Evolutionary conservation across 2,329 filamentous ascomycete genomes (phyloP), one percentile per base, ranked within the genome.

Genomic region (Xylogone sp.): DNA sequence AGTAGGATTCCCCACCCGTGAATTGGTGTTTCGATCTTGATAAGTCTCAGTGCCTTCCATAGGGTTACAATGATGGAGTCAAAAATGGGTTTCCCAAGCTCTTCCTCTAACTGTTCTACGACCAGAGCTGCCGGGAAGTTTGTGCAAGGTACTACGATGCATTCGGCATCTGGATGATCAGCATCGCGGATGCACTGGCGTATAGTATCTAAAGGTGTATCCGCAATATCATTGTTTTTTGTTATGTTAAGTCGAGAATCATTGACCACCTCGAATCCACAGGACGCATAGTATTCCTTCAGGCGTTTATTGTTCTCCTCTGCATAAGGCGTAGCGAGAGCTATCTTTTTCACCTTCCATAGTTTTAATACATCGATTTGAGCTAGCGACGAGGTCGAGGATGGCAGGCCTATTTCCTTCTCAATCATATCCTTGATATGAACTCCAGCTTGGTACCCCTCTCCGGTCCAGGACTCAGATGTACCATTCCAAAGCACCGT

Each of bases 81-180:
- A n/a, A 48, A 48, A 22, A 48, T 48, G 7, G 34, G 46, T 43
- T 48, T 48, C 20, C 46, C 46, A 13, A 48, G 34, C 13, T 48
- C 46, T 42, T 18, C 16, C 22, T 48, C 46, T 22, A 48, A 42
- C 12, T 43, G 31, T 20, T 48, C 46, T 24, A 48, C 46, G 16
- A 48, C 22, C 21, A 43, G 18, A 19, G n/a, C 46, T 12, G 34
- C 46, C 1, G 46, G 46, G n/a, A 48, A 48, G 24, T 48, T 48
- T 8, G 46, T 48, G 20, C 46, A 48, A n/a, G 46, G 46, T 2
- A 48, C 24, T 9, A 48, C 46, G n/a, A 48, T 48, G 27, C 46
- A 48, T 42, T 48, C 46, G 12, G 46, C 46, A 22, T 42, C 45
- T 18, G 45, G 45, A 48, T 27, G 21, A 43, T 48, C 34, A 13